These are phyloP conservation scores for Colletotrichum siamense DNA, from an alignment of 2,329 filamentous ascomycete genomes.

Conservation along the genomic window DNA sequence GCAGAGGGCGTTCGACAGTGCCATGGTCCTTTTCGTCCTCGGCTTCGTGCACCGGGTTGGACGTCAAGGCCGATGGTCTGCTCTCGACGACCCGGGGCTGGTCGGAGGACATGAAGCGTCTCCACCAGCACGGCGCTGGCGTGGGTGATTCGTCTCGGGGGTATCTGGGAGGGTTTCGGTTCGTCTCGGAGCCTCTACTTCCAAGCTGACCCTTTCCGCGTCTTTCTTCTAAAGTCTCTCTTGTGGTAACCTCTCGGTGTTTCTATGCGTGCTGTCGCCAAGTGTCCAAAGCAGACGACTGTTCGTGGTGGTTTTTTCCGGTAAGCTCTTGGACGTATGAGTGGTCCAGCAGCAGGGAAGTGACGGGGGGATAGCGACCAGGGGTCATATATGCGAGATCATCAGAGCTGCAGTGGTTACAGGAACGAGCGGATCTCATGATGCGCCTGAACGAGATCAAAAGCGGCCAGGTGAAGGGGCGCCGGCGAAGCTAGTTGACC, in stretches of 20 bases:
- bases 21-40: constrained; percentile 22
- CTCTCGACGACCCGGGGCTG: constrained; percentile 25
- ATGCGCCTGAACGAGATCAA: constrained; percentile 21
- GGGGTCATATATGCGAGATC: constrained; percentile 23
- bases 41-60: constrained; percentile 20
- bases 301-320: neutral
- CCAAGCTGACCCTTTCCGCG: neutral
- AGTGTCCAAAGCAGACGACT: neutral
- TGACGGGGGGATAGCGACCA: constrained; percentile 11
- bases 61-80: constrained; percentile 22
- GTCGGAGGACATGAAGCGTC: constrained; percentile 27
- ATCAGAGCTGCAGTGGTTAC: constrained; percentile 21
- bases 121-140: constrained; percentile 17
- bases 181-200: neutral
- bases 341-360: neutral
- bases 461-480: constrained; percentile 18
- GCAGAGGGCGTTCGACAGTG: constrained; percentile 17
- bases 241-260: neutral
- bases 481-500: constrained; percentile 19
- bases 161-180: neutral
- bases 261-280: neutral
- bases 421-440: constrained; percentile 21
- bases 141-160: neutral
- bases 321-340: neutral
- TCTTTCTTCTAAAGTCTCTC: neutral